Evolutionary conservation across 2,329 filamentous ascomycete species (phyloP).

Genomic region (Stagonosporopsis tanaceti): DNA sequence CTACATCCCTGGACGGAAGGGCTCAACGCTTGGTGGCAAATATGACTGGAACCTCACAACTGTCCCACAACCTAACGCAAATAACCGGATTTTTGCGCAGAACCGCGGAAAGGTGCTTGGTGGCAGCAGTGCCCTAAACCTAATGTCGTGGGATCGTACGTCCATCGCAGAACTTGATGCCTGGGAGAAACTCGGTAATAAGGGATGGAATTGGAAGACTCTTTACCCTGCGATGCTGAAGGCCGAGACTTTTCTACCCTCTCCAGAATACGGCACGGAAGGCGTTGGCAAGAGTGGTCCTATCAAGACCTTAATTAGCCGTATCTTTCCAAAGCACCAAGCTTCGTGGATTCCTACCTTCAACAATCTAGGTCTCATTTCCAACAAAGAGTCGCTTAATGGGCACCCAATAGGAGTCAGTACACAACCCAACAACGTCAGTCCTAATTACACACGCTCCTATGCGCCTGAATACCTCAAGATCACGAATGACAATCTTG

Average conservation of each 20-base stretch:
- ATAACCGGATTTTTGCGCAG: slow-evolving; percentile 52
- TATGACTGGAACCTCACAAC: slow-evolving; percentile 56
- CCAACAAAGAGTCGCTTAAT: slow-evolving; percentile 56
- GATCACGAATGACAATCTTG: slow-evolving; percentile 54
- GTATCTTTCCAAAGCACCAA: slow-evolving; percentile 55
- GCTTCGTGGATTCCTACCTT: slow-evolving; percentile 57
- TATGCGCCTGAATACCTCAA: slow-evolving; percentile 59
- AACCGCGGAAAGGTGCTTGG: slow-evolving; percentile 60
- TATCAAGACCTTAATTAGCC: slow-evolving; percentile 51
- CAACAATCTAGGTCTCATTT: slow-evolving; percentile 54
- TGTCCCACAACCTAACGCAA: slow-evolving; percentile 50
- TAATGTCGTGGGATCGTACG: slow-evolving; percentile 48
- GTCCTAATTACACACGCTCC: slow-evolving; percentile 58
- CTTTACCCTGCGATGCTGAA: slow-evolving; percentile 45
- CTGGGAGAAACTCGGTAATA: slow-evolving; percentile 43
- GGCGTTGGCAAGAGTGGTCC: slow-evolving; percentile 44
- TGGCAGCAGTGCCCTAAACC: slow-evolving; percentile 57
- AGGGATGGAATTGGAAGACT: slow-evolving; percentile 45
- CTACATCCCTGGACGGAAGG: slow-evolving; percentile 37
- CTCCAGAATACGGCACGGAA: slow-evolving; percentile 34
- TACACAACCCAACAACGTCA: slow-evolving; percentile 60
- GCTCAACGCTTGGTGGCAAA: slow-evolving; percentile 37
- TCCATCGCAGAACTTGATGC: slow-evolving; percentile 41
- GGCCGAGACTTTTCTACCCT: slow-evolving; percentile 41
- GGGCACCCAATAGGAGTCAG: slow-evolving; percentile 62